Percentiles rank a stretch among this genome's conserved stretches.
phyloP scores from a whole-genome alignment of 805 yeast species.

The Ogataea paraovalis region DNA sequence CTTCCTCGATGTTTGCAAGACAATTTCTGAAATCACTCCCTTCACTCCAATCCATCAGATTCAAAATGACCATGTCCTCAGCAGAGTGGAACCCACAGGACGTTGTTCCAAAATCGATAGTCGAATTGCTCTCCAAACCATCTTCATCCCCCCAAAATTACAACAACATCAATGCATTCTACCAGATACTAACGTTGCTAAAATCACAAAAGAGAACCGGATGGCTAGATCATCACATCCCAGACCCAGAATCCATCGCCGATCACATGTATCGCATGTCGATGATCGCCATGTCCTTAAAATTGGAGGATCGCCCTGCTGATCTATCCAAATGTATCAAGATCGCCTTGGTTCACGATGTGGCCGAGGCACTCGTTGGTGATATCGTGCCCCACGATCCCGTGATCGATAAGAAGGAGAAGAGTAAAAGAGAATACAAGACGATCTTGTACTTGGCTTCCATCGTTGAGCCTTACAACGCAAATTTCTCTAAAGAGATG shows the following conservation, averaged over 20 bases:
- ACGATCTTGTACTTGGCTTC: conserved; percentile 65
- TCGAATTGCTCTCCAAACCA: conserved; percentile 29
- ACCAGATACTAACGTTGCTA: conserved; percentile 63
- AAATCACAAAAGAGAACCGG: conserved; percentile 88
- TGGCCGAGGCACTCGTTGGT: conserved; percentile 92
- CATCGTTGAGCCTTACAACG: conserved; percentile 62
- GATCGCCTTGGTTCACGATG: conserved; percentile 88
- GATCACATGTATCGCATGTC: conserved; percentile 98
- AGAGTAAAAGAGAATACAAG: conserved; percentile 73
- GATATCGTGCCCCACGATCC: conserved; percentile 85
- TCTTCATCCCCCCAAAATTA: no score
- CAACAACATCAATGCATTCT: conserved; percentile 32
- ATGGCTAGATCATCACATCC: conserved; percentile 72
- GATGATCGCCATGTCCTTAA: conserved; percentile 68
- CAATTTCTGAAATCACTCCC: no score
- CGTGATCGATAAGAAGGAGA: conserved; percentile 65
- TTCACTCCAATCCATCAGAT: no score
- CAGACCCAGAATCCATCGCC: conserved; percentile 66
- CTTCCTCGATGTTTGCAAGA: no score
- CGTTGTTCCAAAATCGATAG: conserved; percentile 37
- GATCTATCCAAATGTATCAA: conserved; percentile 70
- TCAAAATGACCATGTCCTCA: conserved; percentile 1
- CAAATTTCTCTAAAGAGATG: conserved; percentile 58
- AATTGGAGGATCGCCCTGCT: conserved; percentile 28
- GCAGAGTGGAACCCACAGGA: conserved; percentile 43